These are phyloP conservation scores for Erodium texanum DNA, from an alignment of 441 rosid genomes.

Conservation along the genomic window DNA sequence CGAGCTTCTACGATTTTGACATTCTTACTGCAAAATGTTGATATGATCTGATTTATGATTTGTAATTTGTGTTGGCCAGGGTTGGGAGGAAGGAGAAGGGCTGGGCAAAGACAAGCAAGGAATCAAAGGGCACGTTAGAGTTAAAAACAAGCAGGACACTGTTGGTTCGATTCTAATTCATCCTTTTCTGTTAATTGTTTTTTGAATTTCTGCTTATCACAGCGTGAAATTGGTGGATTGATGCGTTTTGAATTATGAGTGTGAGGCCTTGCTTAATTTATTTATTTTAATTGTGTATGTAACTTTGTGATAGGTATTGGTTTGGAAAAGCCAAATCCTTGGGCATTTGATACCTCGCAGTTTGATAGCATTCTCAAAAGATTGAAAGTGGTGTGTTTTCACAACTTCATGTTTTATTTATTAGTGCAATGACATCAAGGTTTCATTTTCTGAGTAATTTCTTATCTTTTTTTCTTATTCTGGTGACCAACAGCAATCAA, in stretches of 20 bases:
- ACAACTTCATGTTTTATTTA: not conserved
- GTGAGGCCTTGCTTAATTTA: too few relatives aligned
- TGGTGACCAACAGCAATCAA: constrained; percentile 53
- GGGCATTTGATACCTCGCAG: constrained; percentile 95
- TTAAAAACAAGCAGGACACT: constrained; percentile 85
- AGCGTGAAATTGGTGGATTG: not conserved
- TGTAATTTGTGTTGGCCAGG: constrained; percentile 31
- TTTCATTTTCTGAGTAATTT: not conserved
- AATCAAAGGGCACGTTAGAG: constrained; percentile 77
- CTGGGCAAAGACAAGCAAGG: constrained; percentile 97
- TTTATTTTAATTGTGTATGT: not conserved
- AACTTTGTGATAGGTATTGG: constrained; percentile 60
- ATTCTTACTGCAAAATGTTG: constrained; percentile 7
- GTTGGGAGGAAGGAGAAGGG: constrained; percentile 99
- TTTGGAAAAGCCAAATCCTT: constrained; percentile 73
- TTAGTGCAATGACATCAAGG: not conserved
- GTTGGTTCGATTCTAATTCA: constrained; percentile 32
- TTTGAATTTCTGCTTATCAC: not conserved
- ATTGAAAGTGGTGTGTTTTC: constrained; percentile 71
- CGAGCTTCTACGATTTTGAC: not conserved
- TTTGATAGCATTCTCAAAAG: constrained; percentile 88
- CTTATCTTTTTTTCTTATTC: not conserved
- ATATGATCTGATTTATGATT: constrained; percentile 2
- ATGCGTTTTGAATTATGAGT: not conserved
- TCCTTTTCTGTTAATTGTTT: not conserved